Conservation (phyloP, 2,329 filamentous ascomycete genomes). For the Calonectria honghensis region DNA sequence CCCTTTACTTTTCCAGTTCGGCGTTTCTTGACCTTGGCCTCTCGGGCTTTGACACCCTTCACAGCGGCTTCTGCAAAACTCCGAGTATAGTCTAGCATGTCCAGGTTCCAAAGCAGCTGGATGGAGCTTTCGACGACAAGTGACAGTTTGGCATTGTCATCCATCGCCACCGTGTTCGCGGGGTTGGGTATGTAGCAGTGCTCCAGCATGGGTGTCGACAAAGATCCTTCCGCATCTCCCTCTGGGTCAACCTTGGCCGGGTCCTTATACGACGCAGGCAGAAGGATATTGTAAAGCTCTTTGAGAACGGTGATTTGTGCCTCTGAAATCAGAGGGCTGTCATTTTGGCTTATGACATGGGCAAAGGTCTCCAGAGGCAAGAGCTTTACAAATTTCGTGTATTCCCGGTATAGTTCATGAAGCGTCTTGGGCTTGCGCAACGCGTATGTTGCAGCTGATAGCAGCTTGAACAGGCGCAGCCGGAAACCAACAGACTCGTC, state of each 20-base stretch:
- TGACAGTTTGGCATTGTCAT: conserved; percentile 84
- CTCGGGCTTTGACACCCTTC: conserved; percentile 69
- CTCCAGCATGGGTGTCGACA: conserved; percentile 69
- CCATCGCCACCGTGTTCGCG: conserved; percentile 75
- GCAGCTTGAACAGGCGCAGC: conserved; percentile 76
- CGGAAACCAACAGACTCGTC: conserved; percentile 77
- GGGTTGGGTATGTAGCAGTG: conserved; percentile 79
- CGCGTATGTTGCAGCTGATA: conserved; percentile 68
- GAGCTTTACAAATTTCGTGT: conserved; percentile 74
- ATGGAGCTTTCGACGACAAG: conserved; percentile 80
- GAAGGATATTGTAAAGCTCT: conserved; percentile 66
- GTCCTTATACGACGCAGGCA: conserved; percentile 63
- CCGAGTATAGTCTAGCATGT: conserved; percentile 59
- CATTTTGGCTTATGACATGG: conserved; percentile 67
- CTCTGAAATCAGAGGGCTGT: conserved; percentile 60
- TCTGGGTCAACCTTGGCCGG: conserved; percentile 63
- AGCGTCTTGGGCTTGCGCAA: conserved; percentile 66
- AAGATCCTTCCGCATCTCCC: conserved; percentile 60
- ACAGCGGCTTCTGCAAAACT: conserved; percentile 64
- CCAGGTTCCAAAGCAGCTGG: conserved; percentile 68
- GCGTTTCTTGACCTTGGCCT: conserved; percentile 67
- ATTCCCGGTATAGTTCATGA: conserved; percentile 75
- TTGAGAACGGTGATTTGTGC: conserved; percentile 68
- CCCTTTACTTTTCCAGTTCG: conserved; percentile 58
- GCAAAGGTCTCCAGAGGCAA: conserved; percentile 75